Base-by-base conservation (phyloP, 2,329 filamentous ascomycete species). In the Cadophora gregata region DNA sequence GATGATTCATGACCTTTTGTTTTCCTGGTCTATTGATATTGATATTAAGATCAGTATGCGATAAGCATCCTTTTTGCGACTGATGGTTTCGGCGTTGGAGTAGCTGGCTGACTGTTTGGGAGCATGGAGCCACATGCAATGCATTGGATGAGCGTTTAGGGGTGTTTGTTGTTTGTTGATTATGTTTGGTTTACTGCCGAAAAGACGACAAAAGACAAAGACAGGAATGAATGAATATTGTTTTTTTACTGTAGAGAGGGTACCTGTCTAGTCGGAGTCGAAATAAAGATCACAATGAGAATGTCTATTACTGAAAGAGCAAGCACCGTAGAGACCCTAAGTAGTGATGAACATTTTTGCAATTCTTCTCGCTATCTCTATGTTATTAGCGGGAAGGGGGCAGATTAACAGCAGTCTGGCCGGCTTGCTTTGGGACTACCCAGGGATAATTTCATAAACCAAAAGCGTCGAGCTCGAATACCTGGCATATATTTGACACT, bases 41-140 rank as follows among this genome's bases (percentile, higher is more conserved):
- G 24, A 24, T 36, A 47, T 60, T 45, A 16, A 6, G 10, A 36
- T 9, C 14, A 6, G 38, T 42, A 42, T 19, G 2, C 33, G 38
- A 19, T 42, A 47, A 21, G 25, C 38, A 47, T 60, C 48, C 47
- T 19, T 33, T 36, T 42, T 31, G 19, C 29, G 38, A 8, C 16
- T 48, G 7, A 14, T 8, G 21, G 3, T 33, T 62, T 36, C 19
- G 25, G 59, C 27, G 29, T 50, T 51, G 45, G 59, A 24, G 12
- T 38, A 25, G 55, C 42, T 47, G 55, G 36, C 25, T n/a, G n/a
- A n/a, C n/a, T n/a, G n/a, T n/a, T n/a, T n/a, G n/a, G n/a, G n/a
- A 16, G 55, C 31, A 38, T 42, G 55, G 55, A 42, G 21, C n/a
- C n/a, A 25, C 45, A 48, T 62, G 59, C 59, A 62, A 48, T 62